Evolutionary conservation across 129 eudicot species (phyloP).

Genomic region (sunflower (Helianthus annuus)): DNA sequence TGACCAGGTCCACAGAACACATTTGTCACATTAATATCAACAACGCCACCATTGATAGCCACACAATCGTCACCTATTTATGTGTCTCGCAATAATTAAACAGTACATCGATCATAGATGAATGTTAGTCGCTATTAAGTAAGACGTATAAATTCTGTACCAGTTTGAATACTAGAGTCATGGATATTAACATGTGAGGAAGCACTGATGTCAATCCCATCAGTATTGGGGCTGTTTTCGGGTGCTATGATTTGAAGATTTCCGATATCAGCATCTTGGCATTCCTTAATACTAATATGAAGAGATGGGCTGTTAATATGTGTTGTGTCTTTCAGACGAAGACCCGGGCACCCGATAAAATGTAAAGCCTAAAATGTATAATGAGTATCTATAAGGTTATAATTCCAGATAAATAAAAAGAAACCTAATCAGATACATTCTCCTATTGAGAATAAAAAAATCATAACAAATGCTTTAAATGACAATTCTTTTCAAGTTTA

Average conservation of each 20-base stretch:
- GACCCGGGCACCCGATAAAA: slow-evolving; percentile 42
- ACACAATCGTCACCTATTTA: slow-evolving; percentile 54
- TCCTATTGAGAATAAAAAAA: no score
- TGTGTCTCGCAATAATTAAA: neutral
- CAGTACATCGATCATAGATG: neutral
- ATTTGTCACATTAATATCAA: slow-evolving; percentile 26
- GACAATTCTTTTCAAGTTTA: no score
- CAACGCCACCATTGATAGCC: slow-evolving; percentile 44
- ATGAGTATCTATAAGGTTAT: no score
- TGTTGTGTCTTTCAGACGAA: slow-evolving; percentile 41
- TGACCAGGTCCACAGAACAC: slow-evolving; percentile 59
- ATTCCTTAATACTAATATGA: slow-evolving; percentile 35
- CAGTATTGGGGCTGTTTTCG: slow-evolving; percentile 49
- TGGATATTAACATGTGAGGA: slow-evolving; percentile 37
- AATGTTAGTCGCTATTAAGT: neutral
- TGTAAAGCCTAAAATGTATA: slow-evolving; percentile 41
- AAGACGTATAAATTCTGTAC: slow-evolving; percentile 18
- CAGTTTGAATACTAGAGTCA: slow-evolving; percentile 35
- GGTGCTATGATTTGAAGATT: slow-evolving; percentile 41
- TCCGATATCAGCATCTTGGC: slow-evolving; percentile 29
- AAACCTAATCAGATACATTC: no score
- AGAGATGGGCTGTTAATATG: slow-evolving; percentile 37
- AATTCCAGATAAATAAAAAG: no score
- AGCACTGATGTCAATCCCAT: slow-evolving; percentile 47
- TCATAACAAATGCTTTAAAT: no score